Conservation (phyloP, 352 stramenopile species). For the Phytophthora quininea region DNA sequence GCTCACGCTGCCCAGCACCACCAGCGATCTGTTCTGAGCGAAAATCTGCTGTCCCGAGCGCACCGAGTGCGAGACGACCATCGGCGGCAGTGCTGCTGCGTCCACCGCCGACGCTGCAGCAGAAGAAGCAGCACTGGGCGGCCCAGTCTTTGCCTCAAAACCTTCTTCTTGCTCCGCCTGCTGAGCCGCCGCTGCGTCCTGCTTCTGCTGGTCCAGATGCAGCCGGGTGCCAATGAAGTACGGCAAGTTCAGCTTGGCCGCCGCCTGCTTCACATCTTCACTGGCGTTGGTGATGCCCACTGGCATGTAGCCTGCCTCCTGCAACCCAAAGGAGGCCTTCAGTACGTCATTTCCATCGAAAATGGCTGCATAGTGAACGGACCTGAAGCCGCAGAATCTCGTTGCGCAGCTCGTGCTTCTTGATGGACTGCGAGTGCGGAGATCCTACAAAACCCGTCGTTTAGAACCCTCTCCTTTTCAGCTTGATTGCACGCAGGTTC, state of each 20-base stretch:
- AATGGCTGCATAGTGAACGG: not conserved
- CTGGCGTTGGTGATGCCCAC: constrained; percentile 87
- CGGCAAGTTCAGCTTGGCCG: constrained; percentile 62
- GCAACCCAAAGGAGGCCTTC: not conserved
- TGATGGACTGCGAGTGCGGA: constrained; percentile 77
- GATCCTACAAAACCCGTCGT: constrained; percentile 43
- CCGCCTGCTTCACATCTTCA: constrained; percentile 82
- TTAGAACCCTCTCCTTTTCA: too few species aligned
- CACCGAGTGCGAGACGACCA: constrained; percentile 77
- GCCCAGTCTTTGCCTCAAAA: constrained; percentile 13
- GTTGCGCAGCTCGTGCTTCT: constrained; percentile 73
- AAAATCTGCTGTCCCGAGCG: constrained; percentile 91
- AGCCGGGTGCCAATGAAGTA: constrained; percentile 82
- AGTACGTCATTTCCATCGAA: not conserved
- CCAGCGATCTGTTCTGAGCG: constrained; percentile 78
- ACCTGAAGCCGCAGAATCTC: constrained; percentile 73
- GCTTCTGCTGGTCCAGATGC: constrained; percentile 28
- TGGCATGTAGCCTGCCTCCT: constrained; percentile 65
- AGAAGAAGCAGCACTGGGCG: constrained; percentile 3
- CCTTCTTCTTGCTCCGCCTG: not conserved
- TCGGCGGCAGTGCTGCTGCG: constrained; percentile 34
- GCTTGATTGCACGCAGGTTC: too few species aligned
- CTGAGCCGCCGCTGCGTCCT: constrained; percentile 1
- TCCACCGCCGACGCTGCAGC: not conserved
- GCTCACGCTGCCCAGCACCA: constrained; percentile 87